Evolutionary conservation across 1,284 basidiomycete genomes (phyloP), one percentile per base, ranked within the genome.

Genomic region (Puccinia novopanici): DNA sequence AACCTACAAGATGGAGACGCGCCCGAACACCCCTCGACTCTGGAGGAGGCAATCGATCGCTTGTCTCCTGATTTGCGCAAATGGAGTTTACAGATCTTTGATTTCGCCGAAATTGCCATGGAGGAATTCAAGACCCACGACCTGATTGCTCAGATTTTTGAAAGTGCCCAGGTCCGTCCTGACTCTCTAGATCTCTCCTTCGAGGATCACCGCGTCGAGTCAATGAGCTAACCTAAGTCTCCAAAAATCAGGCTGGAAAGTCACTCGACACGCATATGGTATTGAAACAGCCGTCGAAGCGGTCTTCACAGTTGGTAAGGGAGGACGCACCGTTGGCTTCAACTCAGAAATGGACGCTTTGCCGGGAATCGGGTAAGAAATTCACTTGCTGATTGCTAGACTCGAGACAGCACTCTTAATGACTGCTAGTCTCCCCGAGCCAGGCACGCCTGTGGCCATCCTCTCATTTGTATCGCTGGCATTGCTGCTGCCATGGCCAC

Each of bases 391-490:
- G 17, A n/a, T 52, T 10, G 22, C 55, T 40, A 55, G n/a, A 50
- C 24, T 30, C 27, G 17, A 8, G 50, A 30, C 24, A 13, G 42
- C 61, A 27, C n/a, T 19, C 42, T 48, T 79, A 55, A 75, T 54
- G 48, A 42, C 17, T 27, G 55, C 37, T 22, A 40, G 37, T 45
- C 24, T 34, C 6, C 13, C 15, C 63, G 37, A 10, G 37, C 24
- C 37, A 78, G 73, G 34, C 67, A 81, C 27, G 78, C 75, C 17
- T 72, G 78, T 37, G 77, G 81, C 13, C 92, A 95, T 84, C 94
- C 94, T 85, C 88, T 95, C 78, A 95, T 95, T 81, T 92, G 92
- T 45, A 90, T 92, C 80, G 89, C 90, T 74, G 93, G 93, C 37
- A 89, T 93, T 30, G 93, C 91, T 15, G 89, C 92, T 19, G 91